Evolutionary conservation across 805 yeast genomes (phyloP), one percentile per base, ranked within the genome.

Genomic region (Isabelozyma rhagii): DNA sequence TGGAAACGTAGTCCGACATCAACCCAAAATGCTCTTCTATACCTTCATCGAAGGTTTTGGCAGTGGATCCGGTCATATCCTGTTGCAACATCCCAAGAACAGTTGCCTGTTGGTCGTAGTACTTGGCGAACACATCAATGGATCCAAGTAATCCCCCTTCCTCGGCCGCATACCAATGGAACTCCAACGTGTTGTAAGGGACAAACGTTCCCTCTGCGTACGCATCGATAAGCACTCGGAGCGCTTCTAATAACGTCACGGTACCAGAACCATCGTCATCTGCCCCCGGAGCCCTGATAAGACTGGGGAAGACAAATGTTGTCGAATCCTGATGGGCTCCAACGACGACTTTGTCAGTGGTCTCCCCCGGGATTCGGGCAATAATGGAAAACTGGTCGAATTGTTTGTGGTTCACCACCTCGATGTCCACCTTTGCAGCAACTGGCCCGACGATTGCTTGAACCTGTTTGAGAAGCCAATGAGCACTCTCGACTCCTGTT

Each of bases 251-350:
- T 31, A 81, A 79, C 2, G 96, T 85, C 4, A 86, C 83, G 4
- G 92, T 85, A 8, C 97, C 98, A 3, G 92, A 82, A 2, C 96
- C 96, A 66, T 92, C 88, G 63, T 93, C 98, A 63, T 93, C 98
- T 3, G 97, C 97, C 3, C 98, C 98, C 1, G 97, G 97, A 0
- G 97, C 89, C 21, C 82, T 76, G 55, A 87, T 62, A 15, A 83
- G 53, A 42, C 75, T 75, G 8, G 97, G 97, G 49, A 88, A 75
- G 41, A 88, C 56, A 48, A 89, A 72, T 63, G 89, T 90, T 54
- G 85, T 78, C 2, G 96, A 86, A 64, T 93, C 98, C 62, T 86
- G 88, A 69, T 93, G 98, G 25, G 96, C 87, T 1, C 97, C 97
- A 39, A 93, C 79, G 13, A 93, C 83, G 1, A 93, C 84, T 58